Conservation (phyloP, 192 early-diverging fungal species). For the Backusella australiensis region DNA sequence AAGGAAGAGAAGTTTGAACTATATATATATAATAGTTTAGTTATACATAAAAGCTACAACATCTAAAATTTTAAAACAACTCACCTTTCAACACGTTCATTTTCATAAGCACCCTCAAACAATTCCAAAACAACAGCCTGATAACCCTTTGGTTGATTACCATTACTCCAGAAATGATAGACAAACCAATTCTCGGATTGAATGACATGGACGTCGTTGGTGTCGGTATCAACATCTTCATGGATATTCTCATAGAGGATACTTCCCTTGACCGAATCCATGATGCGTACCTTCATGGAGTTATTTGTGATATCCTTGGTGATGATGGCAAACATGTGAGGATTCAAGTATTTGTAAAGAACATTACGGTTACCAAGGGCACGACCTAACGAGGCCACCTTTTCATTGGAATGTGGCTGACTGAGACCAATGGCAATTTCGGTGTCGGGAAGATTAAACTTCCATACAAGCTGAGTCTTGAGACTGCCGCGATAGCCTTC, state of each 20-base stretch:
- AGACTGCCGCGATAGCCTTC: slow-evolving; percentile 46
- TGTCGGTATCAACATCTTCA: slow-evolving; percentile 45
- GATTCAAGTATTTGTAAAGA: slow-evolving; percentile 99
- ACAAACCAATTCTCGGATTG: slow-evolving; percentile 90
- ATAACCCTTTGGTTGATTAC: slow-evolving; percentile 50
- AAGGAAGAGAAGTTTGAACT: slow-evolving; percentile 78
- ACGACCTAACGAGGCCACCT: slow-evolving; percentile 86
- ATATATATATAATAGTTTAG: background rate
- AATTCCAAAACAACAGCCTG: slow-evolving; percentile 84
- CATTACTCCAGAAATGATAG: slow-evolving; percentile 88
- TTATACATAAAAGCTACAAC: too few relatives aligned
- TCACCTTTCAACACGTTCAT: slow-evolving; percentile 66
- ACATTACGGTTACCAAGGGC: slow-evolving; percentile 94
- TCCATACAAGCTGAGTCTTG: slow-evolving; percentile 48
- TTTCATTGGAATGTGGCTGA: slow-evolving; percentile 33
- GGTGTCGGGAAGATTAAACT: slow-evolving; percentile 52
- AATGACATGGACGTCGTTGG: slow-evolving; percentile 59
- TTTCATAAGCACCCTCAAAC: slow-evolving; percentile 78
- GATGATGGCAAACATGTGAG: slow-evolving; percentile 79
- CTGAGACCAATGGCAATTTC: slow-evolving; percentile 35
- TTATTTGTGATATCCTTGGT: slow-evolving; percentile 45
- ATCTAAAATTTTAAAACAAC: background rate
- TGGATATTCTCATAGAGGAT: slow-evolving; percentile 74
- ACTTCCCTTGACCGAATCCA: slow-evolving; percentile 87
- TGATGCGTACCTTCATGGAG: slow-evolving; percentile 68